phyloP scores from a whole-genome alignment of 805 yeast genomes.

The Candida sphagnicola region DNA sequence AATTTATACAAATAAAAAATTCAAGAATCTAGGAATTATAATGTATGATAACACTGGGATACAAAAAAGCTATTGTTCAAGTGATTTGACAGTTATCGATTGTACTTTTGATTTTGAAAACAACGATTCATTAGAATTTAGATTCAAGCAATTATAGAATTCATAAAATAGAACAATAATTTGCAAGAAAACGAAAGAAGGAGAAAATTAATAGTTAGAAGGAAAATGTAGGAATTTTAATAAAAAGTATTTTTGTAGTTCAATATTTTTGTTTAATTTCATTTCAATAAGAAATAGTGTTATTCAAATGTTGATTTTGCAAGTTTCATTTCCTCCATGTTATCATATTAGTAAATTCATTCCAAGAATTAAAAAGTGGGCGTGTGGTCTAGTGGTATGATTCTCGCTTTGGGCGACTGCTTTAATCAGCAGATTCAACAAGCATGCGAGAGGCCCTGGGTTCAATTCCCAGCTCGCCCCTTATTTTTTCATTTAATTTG shows the following conservation, averaged over 20 bases:
- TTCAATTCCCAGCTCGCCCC: slow-evolving; percentile 54
- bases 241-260: no score
- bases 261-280: no score
- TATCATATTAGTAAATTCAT: no score
- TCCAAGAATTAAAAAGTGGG: slow-evolving; percentile 2
- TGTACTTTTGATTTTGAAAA: slow-evolving; percentile 2
- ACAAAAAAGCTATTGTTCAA: slow-evolving; percentile 1
- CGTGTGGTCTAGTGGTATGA: slow-evolving; percentile 6
- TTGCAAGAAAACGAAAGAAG: no score
- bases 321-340: no score
- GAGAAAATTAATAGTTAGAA: no score
- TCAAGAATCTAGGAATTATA: neutral
- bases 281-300: no score
- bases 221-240: no score
- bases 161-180: no score
- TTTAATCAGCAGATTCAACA: slow-evolving; percentile 9
- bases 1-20: neutral
- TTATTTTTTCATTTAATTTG: slow-evolving; percentile 3
- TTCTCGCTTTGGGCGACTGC: slow-evolving; percentile 6
- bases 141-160: neutral
- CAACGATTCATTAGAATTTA: neutral
- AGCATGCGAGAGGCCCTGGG: slow-evolving; percentile 59
- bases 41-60: slow-evolving; percentile 1
- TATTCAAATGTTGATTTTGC: no score
- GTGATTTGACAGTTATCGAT: neutral